Percentiles rank a stretch among this genome's conserved stretches.
These are phyloP conservation scores for Volutella citrinella DNA, from an alignment of 2,329 filamentous ascomycete species.

Conservation along the genomic window DNA sequence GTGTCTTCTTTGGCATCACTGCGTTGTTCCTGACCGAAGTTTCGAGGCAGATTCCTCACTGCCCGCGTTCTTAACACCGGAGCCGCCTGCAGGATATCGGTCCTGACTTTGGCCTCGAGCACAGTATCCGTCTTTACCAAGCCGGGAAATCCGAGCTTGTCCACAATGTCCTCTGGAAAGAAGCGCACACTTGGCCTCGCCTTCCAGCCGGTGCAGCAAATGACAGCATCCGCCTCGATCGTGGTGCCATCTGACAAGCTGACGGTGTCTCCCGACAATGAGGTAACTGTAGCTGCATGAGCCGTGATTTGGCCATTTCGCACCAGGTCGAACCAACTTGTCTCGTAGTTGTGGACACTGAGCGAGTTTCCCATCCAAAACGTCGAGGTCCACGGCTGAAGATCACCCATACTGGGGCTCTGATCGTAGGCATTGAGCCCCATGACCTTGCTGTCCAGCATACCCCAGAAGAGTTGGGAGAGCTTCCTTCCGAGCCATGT, in stretches of 20 bases:
- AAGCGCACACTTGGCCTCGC: slow-evolving; percentile 42
- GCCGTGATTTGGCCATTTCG: slow-evolving; percentile 43
- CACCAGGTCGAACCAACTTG: slow-evolving; percentile 49
- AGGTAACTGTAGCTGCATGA: slow-evolving; percentile 43
- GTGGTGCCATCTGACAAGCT: slow-evolving; percentile 38
- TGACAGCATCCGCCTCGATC: slow-evolving; percentile 42
- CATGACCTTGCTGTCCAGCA: slow-evolving; percentile 44
- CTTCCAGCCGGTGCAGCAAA: slow-evolving; percentile 53
- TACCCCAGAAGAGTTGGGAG: slow-evolving; percentile 46
- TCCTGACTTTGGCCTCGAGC: slow-evolving; percentile 1
- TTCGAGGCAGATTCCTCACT: no score
- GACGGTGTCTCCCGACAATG: slow-evolving; percentile 36
- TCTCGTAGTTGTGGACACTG: slow-evolving; percentile 52
- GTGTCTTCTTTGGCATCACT: no score
- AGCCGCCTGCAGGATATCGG: slow-evolving; percentile 11
- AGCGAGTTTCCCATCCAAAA: slow-evolving; percentile 49
- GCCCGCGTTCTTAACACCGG: slow-evolving; percentile 12
- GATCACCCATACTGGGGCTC: slow-evolving; percentile 33
- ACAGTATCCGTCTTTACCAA: no score
- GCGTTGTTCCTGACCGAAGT: no score
- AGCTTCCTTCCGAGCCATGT: slow-evolving; percentile 47
- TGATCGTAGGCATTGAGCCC: slow-evolving; percentile 42
- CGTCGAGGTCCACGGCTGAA: slow-evolving; percentile 37
- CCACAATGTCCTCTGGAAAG: no score
- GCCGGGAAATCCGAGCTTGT: no score